Percentiles rank a stretch among this genome's conserved stretches.
phyloP scores from a whole-genome alignment of 2,329 filamentous ascomycete species.

The Cryoendolithus antarcticus region DNA sequence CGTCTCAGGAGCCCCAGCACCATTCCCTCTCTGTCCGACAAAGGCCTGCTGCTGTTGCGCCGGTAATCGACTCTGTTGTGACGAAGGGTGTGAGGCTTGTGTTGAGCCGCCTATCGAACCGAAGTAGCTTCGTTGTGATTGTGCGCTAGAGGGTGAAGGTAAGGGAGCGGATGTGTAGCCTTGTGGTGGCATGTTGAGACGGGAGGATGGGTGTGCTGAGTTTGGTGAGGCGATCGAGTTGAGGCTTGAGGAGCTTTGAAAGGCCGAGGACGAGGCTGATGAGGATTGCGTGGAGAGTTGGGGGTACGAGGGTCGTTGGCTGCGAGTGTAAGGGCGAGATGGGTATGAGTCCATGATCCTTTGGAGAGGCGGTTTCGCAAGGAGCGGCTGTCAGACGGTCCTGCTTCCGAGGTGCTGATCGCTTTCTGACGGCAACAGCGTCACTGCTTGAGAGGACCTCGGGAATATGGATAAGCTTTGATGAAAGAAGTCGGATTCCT shows the following conservation, averaged over 20 bases:
- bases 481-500: too few species aligned
- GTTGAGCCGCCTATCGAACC: slow-evolving; percentile 16
- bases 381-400: neutral
- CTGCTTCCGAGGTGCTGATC: too few species aligned
- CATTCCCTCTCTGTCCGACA: slow-evolving; percentile 20
- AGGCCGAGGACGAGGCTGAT: slow-evolving; percentile 21
- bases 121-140: slow-evolving; percentile 21
- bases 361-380: neutral
- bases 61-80: slow-evolving; percentile 17
- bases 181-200: slow-evolving; percentile 15
- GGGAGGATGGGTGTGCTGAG: slow-evolving; percentile 9
- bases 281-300: slow-evolving; percentile 17
- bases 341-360: slow-evolving; percentile 11
- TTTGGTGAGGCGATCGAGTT: slow-evolving; percentile 24
- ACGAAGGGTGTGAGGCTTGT: slow-evolving; percentile 10
- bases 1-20: slow-evolving; percentile 30
- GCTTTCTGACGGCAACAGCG: too few species aligned
- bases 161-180: slow-evolving; percentile 24
- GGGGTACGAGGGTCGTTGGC: slow-evolving; percentile 24
- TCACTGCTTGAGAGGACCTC: too few species aligned
- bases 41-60: slow-evolving; percentile 17
- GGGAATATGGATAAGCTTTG: too few species aligned
- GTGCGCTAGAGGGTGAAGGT: slow-evolving; percentile 19
- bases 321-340: slow-evolving; percentile 11
- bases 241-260: slow-evolving; percentile 31